These are phyloP conservation scores for Cutaneotrichosporon spelunceum DNA, from an alignment of 1,284 basidiomycete genomes.

Conservation along the genomic window DNA sequence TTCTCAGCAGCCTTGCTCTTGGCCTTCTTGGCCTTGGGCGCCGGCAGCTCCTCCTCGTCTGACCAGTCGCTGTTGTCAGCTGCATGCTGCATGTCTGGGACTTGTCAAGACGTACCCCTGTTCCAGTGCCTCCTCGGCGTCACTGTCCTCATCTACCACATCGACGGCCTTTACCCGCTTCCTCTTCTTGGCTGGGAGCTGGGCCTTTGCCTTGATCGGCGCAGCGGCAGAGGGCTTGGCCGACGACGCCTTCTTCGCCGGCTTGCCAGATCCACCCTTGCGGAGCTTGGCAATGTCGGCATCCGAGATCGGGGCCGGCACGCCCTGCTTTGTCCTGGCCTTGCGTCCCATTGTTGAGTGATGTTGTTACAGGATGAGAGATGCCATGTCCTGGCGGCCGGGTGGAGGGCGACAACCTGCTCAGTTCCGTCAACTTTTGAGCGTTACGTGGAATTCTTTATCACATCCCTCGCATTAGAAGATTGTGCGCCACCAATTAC, in stretches of 20 bases:
- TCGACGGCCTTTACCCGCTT: constrained; percentile 40
- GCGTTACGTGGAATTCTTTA: not conserved
- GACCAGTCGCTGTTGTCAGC: constrained; percentile 36
- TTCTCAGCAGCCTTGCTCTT: constrained; percentile 41
- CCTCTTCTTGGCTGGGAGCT: constrained; percentile 23
- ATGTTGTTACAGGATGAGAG: not conserved
- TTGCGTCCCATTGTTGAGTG: constrained; percentile 66
- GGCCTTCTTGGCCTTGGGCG: constrained; percentile 55
- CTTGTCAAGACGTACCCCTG: constrained; percentile 36
- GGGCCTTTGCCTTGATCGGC: constrained; percentile 23
- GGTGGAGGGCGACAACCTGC: not conserved
- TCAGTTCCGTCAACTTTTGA: not conserved
- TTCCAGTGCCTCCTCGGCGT: constrained; percentile 45
- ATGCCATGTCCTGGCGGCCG: not conserved
- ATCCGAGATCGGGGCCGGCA: constrained; percentile 62
- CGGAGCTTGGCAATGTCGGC: constrained; percentile 29
- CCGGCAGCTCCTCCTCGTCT: constrained; percentile 53
- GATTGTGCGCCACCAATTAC: not conserved
- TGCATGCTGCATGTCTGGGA: too few species aligned
- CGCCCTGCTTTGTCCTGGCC: constrained; percentile 82
- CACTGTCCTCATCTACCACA: constrained; percentile 44
- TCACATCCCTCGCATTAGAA: not conserved
- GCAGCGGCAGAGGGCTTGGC: constrained; percentile 27
- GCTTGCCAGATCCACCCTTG: constrained; percentile 21
- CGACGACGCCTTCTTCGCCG: constrained; percentile 34